A percentile compares a stretch with the other conserved stretches of the same genome.
Conservation (phyloP, 805 yeast genomes). For the Lipomyces yamanashiensis region DNA sequence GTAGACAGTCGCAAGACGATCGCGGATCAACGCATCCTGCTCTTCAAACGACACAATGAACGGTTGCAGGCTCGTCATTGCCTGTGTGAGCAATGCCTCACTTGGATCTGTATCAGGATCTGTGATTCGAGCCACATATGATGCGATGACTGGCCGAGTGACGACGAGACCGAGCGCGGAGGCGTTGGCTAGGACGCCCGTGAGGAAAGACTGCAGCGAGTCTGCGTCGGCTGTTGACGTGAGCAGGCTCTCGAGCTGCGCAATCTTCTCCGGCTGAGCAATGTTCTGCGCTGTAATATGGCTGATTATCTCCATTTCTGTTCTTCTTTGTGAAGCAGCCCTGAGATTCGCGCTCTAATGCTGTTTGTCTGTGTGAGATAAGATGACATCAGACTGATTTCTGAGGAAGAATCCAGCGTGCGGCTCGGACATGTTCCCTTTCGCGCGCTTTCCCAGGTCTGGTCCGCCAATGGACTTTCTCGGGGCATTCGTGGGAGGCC, state of each 20-base stretch:
- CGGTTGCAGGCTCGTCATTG: constrained; percentile 31
- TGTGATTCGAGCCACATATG: constrained; percentile 17
- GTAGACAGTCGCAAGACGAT: constrained; percentile 39
- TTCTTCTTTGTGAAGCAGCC: not conserved
- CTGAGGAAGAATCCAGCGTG: no score
- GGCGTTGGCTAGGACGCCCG: constrained; percentile 20
- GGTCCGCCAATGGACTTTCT: not conserved
- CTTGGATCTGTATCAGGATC: not conserved
- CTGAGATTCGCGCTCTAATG: no score
- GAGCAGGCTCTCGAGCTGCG: constrained; percentile 12
- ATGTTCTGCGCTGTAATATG: constrained; percentile 7
- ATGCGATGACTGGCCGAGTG: constrained; percentile 28
- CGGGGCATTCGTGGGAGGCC: constrained; percentile 6
- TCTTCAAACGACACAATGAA: constrained; percentile 38
- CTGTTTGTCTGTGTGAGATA: not conserved
- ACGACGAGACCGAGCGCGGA: constrained; percentile 29
- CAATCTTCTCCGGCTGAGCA: constrained; percentile 29
- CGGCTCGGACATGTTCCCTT: not conserved
- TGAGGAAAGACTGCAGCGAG: constrained; percentile 15
- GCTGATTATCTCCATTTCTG: not conserved
- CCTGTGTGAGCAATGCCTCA: constrained; percentile 5
- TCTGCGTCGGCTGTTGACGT: constrained; percentile 4
- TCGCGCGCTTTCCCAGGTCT: not conserved
- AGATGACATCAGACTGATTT: not conserved
- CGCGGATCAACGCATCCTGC: constrained; percentile 39